Evolutionary conservation across 2,329 filamentous ascomycete species (phyloP).

Genomic region (Fusarium secorum): DNA sequence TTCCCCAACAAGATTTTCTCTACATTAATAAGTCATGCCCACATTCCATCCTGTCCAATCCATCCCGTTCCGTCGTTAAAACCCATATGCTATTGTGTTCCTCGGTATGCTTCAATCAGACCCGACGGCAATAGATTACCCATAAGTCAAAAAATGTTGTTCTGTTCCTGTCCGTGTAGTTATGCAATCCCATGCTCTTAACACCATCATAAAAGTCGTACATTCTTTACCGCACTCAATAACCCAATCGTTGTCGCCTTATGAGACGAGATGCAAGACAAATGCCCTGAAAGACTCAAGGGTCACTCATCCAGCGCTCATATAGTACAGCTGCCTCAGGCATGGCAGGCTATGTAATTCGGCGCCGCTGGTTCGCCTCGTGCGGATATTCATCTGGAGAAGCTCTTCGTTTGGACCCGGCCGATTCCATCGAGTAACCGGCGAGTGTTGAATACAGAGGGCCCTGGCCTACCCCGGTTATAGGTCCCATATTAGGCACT

Average conservation of each 20-base stretch:
- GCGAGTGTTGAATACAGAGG: constrained; percentile 47
- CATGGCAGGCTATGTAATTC: constrained; percentile 39
- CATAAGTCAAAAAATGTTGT: background rate
- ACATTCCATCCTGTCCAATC: constrained; percentile 27
- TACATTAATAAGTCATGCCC: constrained; percentile 27
- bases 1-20: constrained; percentile 28
- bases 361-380: constrained; percentile 56
- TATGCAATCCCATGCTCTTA: constrained; percentile 5
- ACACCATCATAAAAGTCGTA: constrained; percentile 13
- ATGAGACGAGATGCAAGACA: constrained; percentile 7
- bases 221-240: constrained; percentile 8
- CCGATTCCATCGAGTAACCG: constrained; percentile 50
- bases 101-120: background rate
- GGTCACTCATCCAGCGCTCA: constrained; percentile 24
- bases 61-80: constrained; percentile 29
- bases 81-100: constrained; percentile 27
- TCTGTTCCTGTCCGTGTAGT: constrained; percentile 16
- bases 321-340: constrained; percentile 1
- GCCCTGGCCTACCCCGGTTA: constrained; percentile 49
- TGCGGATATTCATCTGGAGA: constrained; percentile 55
- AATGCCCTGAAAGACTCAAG: constrained; percentile 20
- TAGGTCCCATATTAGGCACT: constrained; percentile 45
- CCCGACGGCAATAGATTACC: background rate
- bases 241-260: constrained; percentile 9
- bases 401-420: constrained; percentile 60